Evolutionary conservation across 768 basidiomycete genomes (phyloP), one percentile per base, ranked within the genome.

Genomic region (Suillus subluteus): DNA sequence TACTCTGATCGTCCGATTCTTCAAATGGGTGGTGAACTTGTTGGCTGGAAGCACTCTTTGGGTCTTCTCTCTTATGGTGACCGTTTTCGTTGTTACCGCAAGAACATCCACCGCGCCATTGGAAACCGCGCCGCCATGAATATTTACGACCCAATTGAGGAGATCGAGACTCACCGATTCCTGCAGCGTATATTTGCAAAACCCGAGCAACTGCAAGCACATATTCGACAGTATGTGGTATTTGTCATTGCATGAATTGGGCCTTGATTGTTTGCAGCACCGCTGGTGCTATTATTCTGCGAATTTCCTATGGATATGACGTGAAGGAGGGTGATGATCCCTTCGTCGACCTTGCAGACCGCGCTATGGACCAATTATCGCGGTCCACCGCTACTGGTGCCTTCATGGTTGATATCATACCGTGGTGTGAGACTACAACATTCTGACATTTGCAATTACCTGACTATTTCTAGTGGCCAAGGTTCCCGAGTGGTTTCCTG

Each of bases 1-100:
- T 90, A 90, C 73, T 89, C 88, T 35, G 89, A 90, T 70, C 85
- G 89, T 23, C 89, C 89, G 0, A 74, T 76, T 21, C 68, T 82
- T 26, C 76, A 78, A 0, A 82, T 82, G 81, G 76, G 78, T 64
- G 76, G 75, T 43, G 76, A 78, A 58, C 72, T 79, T 16, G 70
- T 76, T 35, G 79, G 75, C 26, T 75, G 76, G 75, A 73, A 77
- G 66, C 54, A 78, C 61, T 70, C 75, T 2, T 67, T 83, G 62
- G 76, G 77, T 23, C 72, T 83, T 26, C 73, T 79, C 61, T 76
- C 77, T 30, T 81, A 81, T 70, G 80, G 79, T 56, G 76, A 82
- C 44, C 78, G 72, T 35, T 78, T 83, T 69, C 78, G 81, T 9
- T 77, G 76, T 65, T 81, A 81, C 70, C 81, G 84, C 62, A 78